Evolutionary conservation across 371 early-diverging fungal genomes (phyloP).

Genomic region (Mucor circinelloides): DNA sequence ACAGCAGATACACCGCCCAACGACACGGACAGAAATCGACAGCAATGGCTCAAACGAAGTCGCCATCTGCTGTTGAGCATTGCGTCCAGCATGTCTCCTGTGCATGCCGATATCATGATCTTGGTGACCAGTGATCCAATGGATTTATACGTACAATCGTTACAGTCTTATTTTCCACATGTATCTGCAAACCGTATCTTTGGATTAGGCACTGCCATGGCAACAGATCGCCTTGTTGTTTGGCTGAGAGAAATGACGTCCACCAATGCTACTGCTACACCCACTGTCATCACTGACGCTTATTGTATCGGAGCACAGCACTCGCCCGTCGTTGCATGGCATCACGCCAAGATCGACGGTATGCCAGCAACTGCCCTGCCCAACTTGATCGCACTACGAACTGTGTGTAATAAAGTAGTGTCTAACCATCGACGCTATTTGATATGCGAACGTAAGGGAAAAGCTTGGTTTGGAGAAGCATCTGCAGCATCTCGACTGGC

Average conservation of each 20-base stretch:
- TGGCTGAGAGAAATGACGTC: constrained; percentile 47
- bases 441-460: constrained; percentile 80
- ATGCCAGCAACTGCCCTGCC: constrained; percentile 56
- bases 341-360: constrained; percentile 64
- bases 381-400: constrained; percentile 45
- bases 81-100: constrained; percentile 64
- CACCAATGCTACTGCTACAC: not conserved
- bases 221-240: constrained; percentile 65
- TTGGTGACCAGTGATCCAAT: constrained; percentile 78
- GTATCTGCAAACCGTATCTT: constrained; percentile 74
- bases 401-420: constrained; percentile 49
- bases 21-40: constrained; percentile 34
- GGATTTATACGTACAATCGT: constrained; percentile 75
- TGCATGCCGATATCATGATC: constrained; percentile 64
- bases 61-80: constrained; percentile 67
- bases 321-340: constrained; percentile 74
- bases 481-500: constrained; percentile 63
- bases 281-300: constrained; percentile 13
- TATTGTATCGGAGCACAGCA: constrained; percentile 81
- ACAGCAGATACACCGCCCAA: constrained; percentile 25
- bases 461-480: constrained; percentile 80
- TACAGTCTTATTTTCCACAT: constrained; percentile 65
- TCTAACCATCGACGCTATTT: constrained; percentile 53
- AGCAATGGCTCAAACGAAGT: constrained; percentile 71
- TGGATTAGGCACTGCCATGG: constrained; percentile 81